A percentile compares a stretch with the other conserved stretches of the same genome.
phyloP scores from a whole-genome alignment of 2,329 filamentous ascomycete genomes.

The Myriosclerotinia scirpicola region DNA sequence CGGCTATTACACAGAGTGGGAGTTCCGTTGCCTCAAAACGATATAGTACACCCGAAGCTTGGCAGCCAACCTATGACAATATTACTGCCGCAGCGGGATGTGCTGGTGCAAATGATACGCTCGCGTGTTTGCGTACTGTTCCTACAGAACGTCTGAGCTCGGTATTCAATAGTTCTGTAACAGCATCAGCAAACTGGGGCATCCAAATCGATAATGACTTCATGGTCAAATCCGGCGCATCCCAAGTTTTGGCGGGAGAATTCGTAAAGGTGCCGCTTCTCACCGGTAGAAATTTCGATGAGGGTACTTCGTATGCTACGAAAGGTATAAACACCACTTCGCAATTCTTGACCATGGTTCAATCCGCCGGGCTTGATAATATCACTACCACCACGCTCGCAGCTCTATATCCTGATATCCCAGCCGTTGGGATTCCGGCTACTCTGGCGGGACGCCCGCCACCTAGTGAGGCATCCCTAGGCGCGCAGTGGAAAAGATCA shows the following conservation, averaged over 20 bases:
- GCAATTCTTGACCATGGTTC: slow-evolving; percentile 44
- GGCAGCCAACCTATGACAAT: slow-evolving; percentile 31
- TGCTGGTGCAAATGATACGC: slow-evolving; percentile 22
- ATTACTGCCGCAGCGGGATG: slow-evolving; percentile 41
- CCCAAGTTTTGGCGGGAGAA: slow-evolving; percentile 54
- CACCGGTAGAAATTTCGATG: slow-evolving; percentile 63
- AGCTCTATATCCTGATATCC: slow-evolving; percentile 50
- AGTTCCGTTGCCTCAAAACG: slow-evolving; percentile 33
- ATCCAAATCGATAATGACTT: slow-evolving; percentile 57
- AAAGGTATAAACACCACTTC: slow-evolving; percentile 54
- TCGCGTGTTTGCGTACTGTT: slow-evolving; percentile 40
- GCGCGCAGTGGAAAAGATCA: slow-evolving; percentile 19
- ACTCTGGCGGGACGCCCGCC: slow-evolving; percentile 27
- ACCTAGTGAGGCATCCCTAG: slow-evolving; percentile 12
- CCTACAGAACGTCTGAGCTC: slow-evolving; percentile 47
- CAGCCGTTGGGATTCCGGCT: slow-evolving; percentile 50
- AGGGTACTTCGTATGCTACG: slow-evolving; percentile 58
- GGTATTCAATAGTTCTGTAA: slow-evolving; percentile 46
- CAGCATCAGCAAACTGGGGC: slow-evolving; percentile 40
- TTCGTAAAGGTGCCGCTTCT: slow-evolving; percentile 66
- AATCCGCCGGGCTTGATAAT: slow-evolving; percentile 6
- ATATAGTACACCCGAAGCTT: not conserved
- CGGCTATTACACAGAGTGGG: slow-evolving; percentile 52
- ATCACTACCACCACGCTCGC: slow-evolving; percentile 6
- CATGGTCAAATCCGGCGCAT: slow-evolving; percentile 50